Evolutionary conservation across 106 monocot genomes (phyloP).

Genomic region (Apostasia ramifera): DNA sequence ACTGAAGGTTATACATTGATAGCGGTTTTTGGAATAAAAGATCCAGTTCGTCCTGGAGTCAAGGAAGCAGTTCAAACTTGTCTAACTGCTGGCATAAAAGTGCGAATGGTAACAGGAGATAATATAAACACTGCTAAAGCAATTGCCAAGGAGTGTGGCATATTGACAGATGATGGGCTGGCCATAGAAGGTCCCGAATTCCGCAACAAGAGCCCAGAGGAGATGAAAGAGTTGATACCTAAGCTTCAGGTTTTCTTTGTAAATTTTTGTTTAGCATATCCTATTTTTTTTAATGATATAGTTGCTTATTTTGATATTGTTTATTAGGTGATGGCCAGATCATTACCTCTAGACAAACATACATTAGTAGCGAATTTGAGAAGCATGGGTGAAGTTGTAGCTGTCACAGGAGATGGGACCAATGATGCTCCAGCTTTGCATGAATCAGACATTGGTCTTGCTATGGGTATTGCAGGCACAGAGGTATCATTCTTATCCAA

Average conservation of each 20-base stretch:
- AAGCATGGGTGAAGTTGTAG: slow-evolving; percentile 73
- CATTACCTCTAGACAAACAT: slow-evolving; percentile 90
- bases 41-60: slow-evolving; percentile 85
- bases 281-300: background rate
- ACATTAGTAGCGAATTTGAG: slow-evolving; percentile 72
- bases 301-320: slow-evolving; percentile 2
- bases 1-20: slow-evolving; percentile 68
- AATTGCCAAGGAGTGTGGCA: slow-evolving; percentile 94
- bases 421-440: slow-evolving; percentile 97
- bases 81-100: slow-evolving; percentile 74
- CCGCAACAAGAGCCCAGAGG: slow-evolving; percentile 49
- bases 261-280: background rate
- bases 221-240: slow-evolving; percentile 80
- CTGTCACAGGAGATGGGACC: slow-evolving; percentile 96
- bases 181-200: slow-evolving; percentile 87
- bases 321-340: slow-evolving; percentile 86
- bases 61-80: slow-evolving; percentile 82
- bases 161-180: slow-evolving; percentile 80
- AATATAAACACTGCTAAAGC: slow-evolving; percentile 95
- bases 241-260: slow-evolving; percentile 59
- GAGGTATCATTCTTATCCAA: slow-evolving; percentile 40
- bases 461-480: slow-evolving; percentile 96
- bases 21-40: slow-evolving; percentile 93
- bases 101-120: slow-evolving; percentile 97
- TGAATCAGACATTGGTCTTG: slow-evolving; percentile 93